phyloP scores from a whole-genome alignment of 768 basidiomycete species.

The Coprinopsis marcescibilis region DNA sequence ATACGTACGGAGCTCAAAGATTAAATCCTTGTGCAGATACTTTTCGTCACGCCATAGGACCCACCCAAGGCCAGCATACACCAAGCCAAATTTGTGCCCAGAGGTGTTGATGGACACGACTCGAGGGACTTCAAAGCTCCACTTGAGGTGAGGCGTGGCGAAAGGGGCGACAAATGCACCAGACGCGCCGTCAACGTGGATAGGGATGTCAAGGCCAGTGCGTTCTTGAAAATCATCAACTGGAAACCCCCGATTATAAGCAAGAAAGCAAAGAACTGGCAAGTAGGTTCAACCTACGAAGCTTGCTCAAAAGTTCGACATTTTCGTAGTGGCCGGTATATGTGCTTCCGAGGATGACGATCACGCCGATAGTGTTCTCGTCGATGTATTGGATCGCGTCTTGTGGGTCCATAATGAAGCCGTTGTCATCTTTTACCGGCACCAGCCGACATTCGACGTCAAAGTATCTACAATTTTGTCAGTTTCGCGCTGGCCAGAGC shows the following conservation, averaged over 20 bases:
- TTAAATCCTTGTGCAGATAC: conserved; percentile 53
- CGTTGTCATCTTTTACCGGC: conserved; percentile 37
- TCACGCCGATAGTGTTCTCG: conserved; percentile 67
- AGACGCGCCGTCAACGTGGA: conserved; percentile 64
- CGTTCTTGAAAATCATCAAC: conserved; percentile 49
- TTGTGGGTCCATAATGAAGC: conserved; percentile 50
- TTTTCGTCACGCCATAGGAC: conserved; percentile 55
- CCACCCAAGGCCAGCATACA: conserved; percentile 57
- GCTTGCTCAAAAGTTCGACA: conserved; percentile 48
- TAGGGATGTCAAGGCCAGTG: conserved; percentile 54
- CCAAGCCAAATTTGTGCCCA: conserved; percentile 54
- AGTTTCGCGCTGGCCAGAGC: background rate
- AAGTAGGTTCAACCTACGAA: too few relatives aligned
- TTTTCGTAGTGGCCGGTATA: conserved; percentile 65
- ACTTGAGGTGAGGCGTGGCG: conserved; percentile 48
- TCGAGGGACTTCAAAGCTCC: conserved; percentile 54
- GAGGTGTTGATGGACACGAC: conserved; percentile 50
- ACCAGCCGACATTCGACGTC: conserved; percentile 57
- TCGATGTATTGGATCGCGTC: conserved; percentile 56
- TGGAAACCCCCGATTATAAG: conserved; percentile 12
- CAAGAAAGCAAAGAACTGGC: too few relatives aligned
- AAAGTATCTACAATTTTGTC: conserved; percentile 35
- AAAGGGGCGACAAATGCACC: conserved; percentile 64
- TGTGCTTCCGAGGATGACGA: conserved; percentile 45
- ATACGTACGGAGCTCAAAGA: conserved; percentile 57